These are phyloP conservation scores for Pseudocercospora macadamiae DNA, from an alignment of 2,329 filamentous ascomycete genomes.

Conservation along the genomic window DNA sequence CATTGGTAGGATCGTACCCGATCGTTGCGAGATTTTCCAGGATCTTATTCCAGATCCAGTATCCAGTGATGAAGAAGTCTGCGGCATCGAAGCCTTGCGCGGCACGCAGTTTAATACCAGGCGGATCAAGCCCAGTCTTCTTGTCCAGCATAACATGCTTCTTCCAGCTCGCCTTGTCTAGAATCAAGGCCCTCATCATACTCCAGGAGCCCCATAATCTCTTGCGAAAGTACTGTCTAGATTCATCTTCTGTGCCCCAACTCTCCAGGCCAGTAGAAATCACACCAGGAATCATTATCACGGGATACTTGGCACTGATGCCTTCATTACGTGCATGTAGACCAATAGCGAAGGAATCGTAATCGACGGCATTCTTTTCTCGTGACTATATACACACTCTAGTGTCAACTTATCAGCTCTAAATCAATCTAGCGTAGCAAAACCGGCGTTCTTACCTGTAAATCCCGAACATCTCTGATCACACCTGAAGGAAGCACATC, in stretches of 20 bases:
- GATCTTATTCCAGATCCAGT: constrained; percentile 99
- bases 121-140: constrained; percentile 85
- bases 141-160: constrained; percentile 96
- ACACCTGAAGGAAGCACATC: constrained; percentile 87
- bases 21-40: constrained; percentile 94
- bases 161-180: constrained; percentile 95
- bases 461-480: constrained; percentile 80
- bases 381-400: constrained; percentile 62
- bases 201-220: constrained; percentile 97
- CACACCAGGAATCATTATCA: constrained; percentile 97
- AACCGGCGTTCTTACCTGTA: constrained; percentile 67
- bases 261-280: constrained; percentile 97
- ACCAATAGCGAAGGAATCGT: constrained; percentile 92
- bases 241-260: constrained; percentile 87
- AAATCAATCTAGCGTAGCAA: background rate
- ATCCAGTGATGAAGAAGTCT: constrained; percentile 86
- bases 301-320: constrained; percentile 77
- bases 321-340: constrained; percentile 81
- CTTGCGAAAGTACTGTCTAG: constrained; percentile 89
- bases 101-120: constrained; percentile 84
- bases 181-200: constrained; percentile 93
- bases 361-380: constrained; percentile 84
- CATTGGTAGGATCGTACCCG: constrained; percentile 86
- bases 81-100: constrained; percentile 97
- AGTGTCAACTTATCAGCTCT: constrained; percentile 36